phyloP scores from a whole-genome alignment of 108 stramenopile species.

The Nitzschia palea region DNA sequence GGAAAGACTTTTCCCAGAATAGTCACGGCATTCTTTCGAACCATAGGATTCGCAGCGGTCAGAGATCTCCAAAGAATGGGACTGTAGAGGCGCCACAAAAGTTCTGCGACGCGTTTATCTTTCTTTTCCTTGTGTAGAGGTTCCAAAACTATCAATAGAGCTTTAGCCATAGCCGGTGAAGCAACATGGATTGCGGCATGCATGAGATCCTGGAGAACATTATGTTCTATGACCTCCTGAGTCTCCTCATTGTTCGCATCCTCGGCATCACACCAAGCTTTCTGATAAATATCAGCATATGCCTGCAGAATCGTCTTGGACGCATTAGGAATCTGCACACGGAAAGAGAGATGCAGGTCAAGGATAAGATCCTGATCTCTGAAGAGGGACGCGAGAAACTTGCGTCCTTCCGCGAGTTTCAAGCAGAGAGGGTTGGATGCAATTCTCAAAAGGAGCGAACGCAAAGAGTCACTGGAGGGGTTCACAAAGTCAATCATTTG shows the following conservation, averaged over 20 bases:
- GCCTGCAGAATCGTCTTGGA: slow-evolving; percentile 58
- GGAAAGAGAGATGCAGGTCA: slow-evolving; percentile 69
- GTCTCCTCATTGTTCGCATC: slow-evolving; percentile 30
- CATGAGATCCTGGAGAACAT: slow-evolving; percentile 85
- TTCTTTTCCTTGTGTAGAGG: slow-evolving; percentile 83
- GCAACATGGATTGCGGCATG: slow-evolving; percentile 65
- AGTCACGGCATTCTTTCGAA: slow-evolving; percentile 70
- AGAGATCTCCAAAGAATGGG: slow-evolving; percentile 94
- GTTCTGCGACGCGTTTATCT: slow-evolving; percentile 67
- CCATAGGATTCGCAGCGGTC: slow-evolving; percentile 81
- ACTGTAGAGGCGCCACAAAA: slow-evolving; percentile 82
- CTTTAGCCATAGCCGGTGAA: slow-evolving; percentile 11
- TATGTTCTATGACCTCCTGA: slow-evolving; percentile 66
- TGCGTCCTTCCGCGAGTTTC: slow-evolving; percentile 58
- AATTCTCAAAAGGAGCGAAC: slow-evolving; percentile 60
- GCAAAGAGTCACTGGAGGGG: slow-evolving; percentile 56
- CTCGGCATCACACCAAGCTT: slow-evolving; percentile 76
- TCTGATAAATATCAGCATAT: slow-evolving; percentile 86
- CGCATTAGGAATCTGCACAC: slow-evolving; percentile 63
- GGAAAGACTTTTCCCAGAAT: slow-evolving; percentile 92
- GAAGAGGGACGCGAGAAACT: slow-evolving; percentile 74
- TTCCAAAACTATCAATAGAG: slow-evolving; percentile 55
- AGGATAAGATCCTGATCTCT: slow-evolving; percentile 59
- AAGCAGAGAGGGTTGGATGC: slow-evolving; percentile 78
- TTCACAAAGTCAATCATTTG: slow-evolving; percentile 87